phyloP scores from a whole-genome alignment of 2,329 filamentous ascomycete species.

The Phaeosphaeria sp. region DNA sequence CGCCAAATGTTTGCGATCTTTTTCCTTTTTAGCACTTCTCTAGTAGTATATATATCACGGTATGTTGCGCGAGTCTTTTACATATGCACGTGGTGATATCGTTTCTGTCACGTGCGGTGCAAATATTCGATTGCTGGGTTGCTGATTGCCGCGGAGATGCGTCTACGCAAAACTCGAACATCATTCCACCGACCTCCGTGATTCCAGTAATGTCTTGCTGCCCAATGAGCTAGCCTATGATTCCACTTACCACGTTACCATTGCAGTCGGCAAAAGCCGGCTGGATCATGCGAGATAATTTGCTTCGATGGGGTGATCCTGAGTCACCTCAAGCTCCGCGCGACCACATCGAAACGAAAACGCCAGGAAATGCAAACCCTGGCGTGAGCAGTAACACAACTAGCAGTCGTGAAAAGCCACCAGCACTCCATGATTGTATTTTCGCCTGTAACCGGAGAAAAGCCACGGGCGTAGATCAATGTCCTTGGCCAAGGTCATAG shows the following conservation, averaged over 20 bases:
- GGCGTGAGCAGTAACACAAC: too few species aligned
- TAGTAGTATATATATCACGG: background rate
- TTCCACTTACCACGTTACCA: constrained; percentile 1
- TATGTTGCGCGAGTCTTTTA: background rate
- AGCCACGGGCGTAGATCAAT: too few species aligned
- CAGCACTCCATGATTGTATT: too few species aligned
- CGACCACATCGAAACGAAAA: background rate
- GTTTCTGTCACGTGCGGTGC: background rate
- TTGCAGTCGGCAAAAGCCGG: constrained; percentile 7
- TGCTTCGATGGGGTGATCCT: constrained; percentile 9
- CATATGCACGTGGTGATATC: background rate
- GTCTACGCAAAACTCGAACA: background rate
- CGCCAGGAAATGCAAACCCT: too few species aligned
- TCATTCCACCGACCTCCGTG: constrained; percentile 5
- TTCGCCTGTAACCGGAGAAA: too few species aligned
- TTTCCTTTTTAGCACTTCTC: background rate
- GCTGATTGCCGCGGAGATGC: constrained; percentile 8
- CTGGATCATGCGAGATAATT: background rate
- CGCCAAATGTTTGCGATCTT: too few species aligned
- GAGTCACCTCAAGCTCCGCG: background rate
- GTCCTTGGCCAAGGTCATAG: too few species aligned
- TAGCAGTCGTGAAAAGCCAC: too few species aligned
- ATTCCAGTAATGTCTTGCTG: background rate
- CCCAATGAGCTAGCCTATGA: constrained; percentile 3
- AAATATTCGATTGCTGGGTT: background rate